phyloP scores from a whole-genome alignment of 2,329 filamentous ascomycete genomes.

The Pyricularia grisea region DNA sequence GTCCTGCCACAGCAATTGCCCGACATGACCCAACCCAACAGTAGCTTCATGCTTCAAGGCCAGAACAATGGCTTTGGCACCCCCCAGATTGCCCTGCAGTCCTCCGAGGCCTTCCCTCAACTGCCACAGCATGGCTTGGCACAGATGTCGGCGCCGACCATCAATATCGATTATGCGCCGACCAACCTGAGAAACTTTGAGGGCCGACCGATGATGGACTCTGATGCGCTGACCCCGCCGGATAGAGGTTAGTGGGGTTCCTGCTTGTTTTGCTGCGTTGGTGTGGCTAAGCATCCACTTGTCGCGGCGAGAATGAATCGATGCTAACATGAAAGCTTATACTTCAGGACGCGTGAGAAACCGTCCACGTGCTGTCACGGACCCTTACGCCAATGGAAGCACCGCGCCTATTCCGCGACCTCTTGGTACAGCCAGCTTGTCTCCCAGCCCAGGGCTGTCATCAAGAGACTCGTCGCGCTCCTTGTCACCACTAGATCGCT shows the following conservation, averaged over 20 bases:
- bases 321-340: neutral
- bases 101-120: conserved; percentile 41
- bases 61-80: conserved; percentile 29
- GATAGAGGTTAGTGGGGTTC: conserved; percentile 23
- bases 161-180: conserved; percentile 88
- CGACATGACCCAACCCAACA: conserved; percentile 36
- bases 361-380: conserved; percentile 47
- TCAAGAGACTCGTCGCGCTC: conserved; percentile 42
- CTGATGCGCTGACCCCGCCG: conserved; percentile 78
- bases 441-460: conserved; percentile 37
- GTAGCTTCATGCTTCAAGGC: conserved; percentile 31
- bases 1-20: conserved; percentile 47
- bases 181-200: conserved; percentile 57
- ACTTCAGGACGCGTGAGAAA: neutral
- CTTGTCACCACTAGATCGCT: conserved; percentile 48
- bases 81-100: conserved; percentile 31
- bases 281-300: neutral
- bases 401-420: conserved; percentile 10
- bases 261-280: neutral
- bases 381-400: conserved; percentile 45
- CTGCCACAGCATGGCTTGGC: conserved; percentile 50
- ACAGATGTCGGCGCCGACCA: conserved; percentile 83
- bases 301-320: neutral
- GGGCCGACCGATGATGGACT: conserved; percentile 54
- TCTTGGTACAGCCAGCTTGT: conserved; percentile 25